These are phyloP conservation scores for Isatis lusitanica DNA, from an alignment of 441 rosid genomes.

Conservation along the genomic window DNA sequence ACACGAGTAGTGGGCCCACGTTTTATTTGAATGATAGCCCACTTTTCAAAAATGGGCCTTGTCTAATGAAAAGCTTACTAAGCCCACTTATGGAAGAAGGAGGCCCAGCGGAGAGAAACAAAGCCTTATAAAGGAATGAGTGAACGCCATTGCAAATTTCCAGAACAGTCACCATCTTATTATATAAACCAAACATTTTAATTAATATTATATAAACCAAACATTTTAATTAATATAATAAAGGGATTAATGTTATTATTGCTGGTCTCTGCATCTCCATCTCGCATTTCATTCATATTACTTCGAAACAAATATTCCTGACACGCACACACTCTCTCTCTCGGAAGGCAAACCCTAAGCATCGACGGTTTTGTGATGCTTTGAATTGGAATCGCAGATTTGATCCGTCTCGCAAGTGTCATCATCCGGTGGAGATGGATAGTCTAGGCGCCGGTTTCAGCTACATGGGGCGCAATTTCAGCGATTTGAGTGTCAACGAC, in stretches of 20 bases:
- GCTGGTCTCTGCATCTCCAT: background rate
- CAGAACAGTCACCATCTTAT: too few relatives aligned
- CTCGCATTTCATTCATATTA: background rate
- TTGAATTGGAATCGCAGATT: conserved; percentile 4
- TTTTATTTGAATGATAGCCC: background rate
- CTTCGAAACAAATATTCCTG: conserved; percentile 31
- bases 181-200: too few relatives aligned
- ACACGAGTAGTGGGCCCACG: background rate
- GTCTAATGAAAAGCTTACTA: background rate
- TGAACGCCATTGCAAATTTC: too few relatives aligned
- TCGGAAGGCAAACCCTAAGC: conserved; percentile 16
- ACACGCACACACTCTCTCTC: conserved; percentile 5
- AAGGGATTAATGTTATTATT: background rate
- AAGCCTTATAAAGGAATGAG: too few relatives aligned
- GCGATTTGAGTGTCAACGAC: conserved; percentile 44
- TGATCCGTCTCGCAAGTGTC: background rate
- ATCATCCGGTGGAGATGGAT: conserved; percentile 32
- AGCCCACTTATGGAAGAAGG: background rate
- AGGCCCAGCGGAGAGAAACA: too few relatives aligned
- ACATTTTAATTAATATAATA: too few relatives aligned
- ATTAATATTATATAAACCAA: too few relatives aligned
- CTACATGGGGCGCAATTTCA: conserved; percentile 50
- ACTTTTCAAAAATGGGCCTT: background rate
- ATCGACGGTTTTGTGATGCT: conserved; percentile 31
- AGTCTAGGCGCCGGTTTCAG: conserved; percentile 36